Evolutionary conservation across 257 asterid species (phyloP).

Genomic region (Plantago major): DNA sequence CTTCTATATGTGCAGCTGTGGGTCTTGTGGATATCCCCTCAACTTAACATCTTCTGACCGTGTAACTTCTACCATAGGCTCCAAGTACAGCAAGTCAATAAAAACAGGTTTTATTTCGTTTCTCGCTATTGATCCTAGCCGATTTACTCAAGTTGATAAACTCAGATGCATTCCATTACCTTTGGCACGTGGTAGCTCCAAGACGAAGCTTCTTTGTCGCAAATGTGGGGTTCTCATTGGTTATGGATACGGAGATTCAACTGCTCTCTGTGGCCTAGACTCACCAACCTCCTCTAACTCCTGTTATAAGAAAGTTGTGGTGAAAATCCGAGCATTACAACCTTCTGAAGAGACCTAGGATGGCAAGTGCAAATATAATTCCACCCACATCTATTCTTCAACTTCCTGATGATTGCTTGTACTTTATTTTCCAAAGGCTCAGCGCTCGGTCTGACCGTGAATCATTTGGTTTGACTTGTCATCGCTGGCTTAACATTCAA

Average conservation of each 20-base stretch:
- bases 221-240: conserved; percentile 68
- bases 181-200: conserved; percentile 46
- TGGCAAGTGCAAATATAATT: conserved; percentile 25
- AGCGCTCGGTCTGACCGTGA: conserved; percentile 47
- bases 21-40: conserved; percentile 76
- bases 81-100: conserved; percentile 56
- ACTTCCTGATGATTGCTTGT: conserved; percentile 60
- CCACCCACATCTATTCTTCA: conserved; percentile 29
- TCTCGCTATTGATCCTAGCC: conserved; percentile 61
- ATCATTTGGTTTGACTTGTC: conserved; percentile 68
- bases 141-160: conserved; percentile 75
- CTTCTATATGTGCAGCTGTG: conserved; percentile 51
- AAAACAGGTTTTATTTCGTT: conserved; percentile 60
- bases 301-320: conserved; percentile 50
- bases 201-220: conserved; percentile 78
- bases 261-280: conserved; percentile 57
- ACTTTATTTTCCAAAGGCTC: conserved; percentile 47
- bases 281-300: conserved; percentile 57
- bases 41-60: conserved; percentile 61
- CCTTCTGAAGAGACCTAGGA: conserved; percentile 44
- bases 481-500: conserved; percentile 59
- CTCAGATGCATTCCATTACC: conserved; percentile 63
- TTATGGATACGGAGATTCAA: conserved; percentile 55
- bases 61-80: conserved; percentile 44
- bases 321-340: conserved; percentile 59